Conservation (phyloP, 345 rosid genomes). For the Citropsis articulata region DNA sequence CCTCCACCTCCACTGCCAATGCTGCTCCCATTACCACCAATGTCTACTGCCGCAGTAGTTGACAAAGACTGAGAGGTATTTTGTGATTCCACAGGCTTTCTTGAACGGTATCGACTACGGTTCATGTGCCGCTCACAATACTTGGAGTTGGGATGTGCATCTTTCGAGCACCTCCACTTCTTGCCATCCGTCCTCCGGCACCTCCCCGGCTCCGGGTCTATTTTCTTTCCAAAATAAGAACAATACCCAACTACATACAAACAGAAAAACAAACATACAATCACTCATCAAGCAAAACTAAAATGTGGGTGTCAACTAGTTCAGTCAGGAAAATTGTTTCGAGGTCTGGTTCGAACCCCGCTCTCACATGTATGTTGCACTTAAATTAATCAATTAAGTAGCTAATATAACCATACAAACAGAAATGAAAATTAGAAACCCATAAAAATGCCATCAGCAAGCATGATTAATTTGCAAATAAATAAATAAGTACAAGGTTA, state of each 20-base stretch:
- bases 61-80: constrained; percentile 33
- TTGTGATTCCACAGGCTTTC: constrained; percentile 64
- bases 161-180: constrained; percentile 95
- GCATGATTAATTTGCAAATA: no score
- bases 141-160: constrained; percentile 67
- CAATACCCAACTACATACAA: constrained; percentile 32
- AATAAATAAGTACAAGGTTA: constrained; percentile 1
- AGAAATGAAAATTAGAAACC: no score
- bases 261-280: neutral
- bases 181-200: constrained; percentile 87
- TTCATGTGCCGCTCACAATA: constrained; percentile 61
- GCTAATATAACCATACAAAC: no score
- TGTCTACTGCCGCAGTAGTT: constrained; percentile 1
- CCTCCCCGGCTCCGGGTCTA: constrained; percentile 84
- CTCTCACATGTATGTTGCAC: no score
- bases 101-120: constrained; percentile 56
- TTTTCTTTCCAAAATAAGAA: constrained; percentile 55
- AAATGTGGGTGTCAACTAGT: no score
- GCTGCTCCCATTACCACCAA: constrained; percentile 21
- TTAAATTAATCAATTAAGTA: no score
- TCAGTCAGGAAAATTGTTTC: no score
- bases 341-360: no score
- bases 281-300: no score
- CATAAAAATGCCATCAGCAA: no score
- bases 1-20: constrained; percentile 25